Base-by-base conservation (phyloP, 140 eudicot genomes). In the Senecio squalidus region DNA sequence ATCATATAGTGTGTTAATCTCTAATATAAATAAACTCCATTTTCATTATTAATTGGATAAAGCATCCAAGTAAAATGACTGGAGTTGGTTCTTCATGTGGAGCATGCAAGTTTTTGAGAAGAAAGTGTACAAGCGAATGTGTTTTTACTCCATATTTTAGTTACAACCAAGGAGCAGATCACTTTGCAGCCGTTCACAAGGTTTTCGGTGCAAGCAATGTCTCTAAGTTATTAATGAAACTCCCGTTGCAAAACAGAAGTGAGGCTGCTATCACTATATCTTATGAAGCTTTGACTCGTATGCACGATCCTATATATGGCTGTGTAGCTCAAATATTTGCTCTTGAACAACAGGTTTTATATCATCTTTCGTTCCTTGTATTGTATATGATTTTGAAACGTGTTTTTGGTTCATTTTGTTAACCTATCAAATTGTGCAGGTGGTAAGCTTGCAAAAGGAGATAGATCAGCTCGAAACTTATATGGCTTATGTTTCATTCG, bases 121-220 rank as follows among this genome's bases (percentile, higher is more conserved):
- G 95, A 65, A 83, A 74, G 61, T 90, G 97, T 40, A 78, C 80
- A 0, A 71, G 24, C 36, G 95, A 83, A 43, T 90, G 97, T 43
- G 70, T 83, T 11, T 90, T 90, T 60, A 84, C 82, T 25, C 97
- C 95, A 43, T 85, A 82, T 57, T 90, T 85, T 36, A 15, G 76
- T 41, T 80, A 90, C 29, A 79, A 75, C 24, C 80, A 90, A 68
- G 95, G 87, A 53, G 74, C 89, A 0, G 62, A 36, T 17, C 85
- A 85, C 59, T 90, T 90, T 67, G 78, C 81, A 25, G 92, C 95
- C 6, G 85, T 85, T 39, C 97, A 90, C 67, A 90, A 79, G 86
- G 95, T 90, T 45, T 90, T 90, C 50, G 95, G 97, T 36, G 97
- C 97, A 1, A 90, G 97, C 76, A 90, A 90, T 43, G 87, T 82